Conservation (phyloP, 306 rosid species). For the Trifolium pratense region DNA sequence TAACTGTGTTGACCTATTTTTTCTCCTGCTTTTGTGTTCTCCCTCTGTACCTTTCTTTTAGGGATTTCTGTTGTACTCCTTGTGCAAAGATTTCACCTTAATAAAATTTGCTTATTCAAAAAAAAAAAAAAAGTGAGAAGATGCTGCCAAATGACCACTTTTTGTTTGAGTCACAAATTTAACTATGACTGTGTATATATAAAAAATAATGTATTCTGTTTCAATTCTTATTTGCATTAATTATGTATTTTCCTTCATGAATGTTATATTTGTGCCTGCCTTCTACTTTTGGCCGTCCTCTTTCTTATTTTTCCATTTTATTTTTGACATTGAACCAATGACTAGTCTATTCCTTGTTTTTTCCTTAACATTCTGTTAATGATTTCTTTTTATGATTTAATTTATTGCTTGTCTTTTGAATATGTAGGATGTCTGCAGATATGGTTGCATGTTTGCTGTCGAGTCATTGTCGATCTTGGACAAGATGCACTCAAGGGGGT, state of each 20-base stretch:
- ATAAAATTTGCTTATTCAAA: too few relatives aligned
- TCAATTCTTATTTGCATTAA: too few relatives aligned
- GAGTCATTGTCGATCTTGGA: slow-evolving; percentile 92
- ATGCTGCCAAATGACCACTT: too few relatives aligned
- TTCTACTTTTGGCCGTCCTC: neutral
- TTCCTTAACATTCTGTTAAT: slow-evolving; percentile 8
- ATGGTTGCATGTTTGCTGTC: slow-evolving; percentile 95
- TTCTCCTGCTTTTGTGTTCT: too few relatives aligned
- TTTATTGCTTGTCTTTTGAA: slow-evolving; percentile 21
- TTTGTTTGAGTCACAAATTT: too few relatives aligned
- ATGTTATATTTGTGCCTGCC: slow-evolving; percentile 2
- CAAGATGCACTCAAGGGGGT: slow-evolving; percentile 95
- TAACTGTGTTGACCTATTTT: too few relatives aligned
- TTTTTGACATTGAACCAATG: neutral
- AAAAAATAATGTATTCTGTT: too few relatives aligned
- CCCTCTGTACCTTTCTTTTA: too few relatives aligned
- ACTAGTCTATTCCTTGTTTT: slow-evolving; percentile 26
- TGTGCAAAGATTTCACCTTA: too few relatives aligned
- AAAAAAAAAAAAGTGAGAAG: too few relatives aligned
- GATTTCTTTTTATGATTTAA: neutral
- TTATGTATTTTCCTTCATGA: neutral
- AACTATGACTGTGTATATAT: too few relatives aligned
- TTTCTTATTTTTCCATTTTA: neutral
- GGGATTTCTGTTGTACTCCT: too few relatives aligned
- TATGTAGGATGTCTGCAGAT: slow-evolving; percentile 82